Evolutionary conservation across 1,284 basidiomycete genomes (phyloP).

Genomic region (Anthracocystis walkeri): DNA sequence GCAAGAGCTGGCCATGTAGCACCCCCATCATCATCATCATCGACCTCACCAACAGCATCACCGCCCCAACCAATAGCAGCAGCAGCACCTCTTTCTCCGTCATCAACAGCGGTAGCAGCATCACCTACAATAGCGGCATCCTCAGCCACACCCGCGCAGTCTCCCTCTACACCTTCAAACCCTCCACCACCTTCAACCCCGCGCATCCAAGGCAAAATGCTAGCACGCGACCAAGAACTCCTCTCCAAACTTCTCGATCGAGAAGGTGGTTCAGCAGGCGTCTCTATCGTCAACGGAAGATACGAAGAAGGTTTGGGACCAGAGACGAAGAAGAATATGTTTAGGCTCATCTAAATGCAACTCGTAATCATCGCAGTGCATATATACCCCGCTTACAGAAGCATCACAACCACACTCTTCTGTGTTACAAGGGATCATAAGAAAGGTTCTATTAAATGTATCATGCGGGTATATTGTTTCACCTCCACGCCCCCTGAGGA

Average conservation of each 20-base stretch:
- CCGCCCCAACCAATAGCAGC: background rate
- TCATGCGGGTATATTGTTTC: background rate
- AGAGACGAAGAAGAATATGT: conserved; percentile 59
- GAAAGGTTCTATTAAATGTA: background rate
- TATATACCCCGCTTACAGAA: conserved; percentile 10
- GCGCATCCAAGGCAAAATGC: conserved; percentile 25
- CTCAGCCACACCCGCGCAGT: background rate
- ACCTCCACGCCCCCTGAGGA: background rate
- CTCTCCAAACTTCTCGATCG: conserved; percentile 48
- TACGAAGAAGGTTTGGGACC: conserved; percentile 54
- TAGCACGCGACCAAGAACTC: conserved; percentile 45
- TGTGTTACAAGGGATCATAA: background rate
- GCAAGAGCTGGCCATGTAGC: no score
- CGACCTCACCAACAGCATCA: background rate
- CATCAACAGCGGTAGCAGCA: background rate
- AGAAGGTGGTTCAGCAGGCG: conserved; percentile 43
- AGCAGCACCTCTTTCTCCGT: background rate
- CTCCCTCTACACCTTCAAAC: background rate
- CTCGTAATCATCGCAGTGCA: background rate
- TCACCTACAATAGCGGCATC: background rate
- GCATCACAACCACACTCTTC: background rate
- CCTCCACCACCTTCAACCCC: no score
- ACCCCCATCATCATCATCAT: background rate
- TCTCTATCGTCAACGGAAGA: conserved; percentile 46
- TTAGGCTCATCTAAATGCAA: conserved; percentile 43